phyloP scores from a whole-genome alignment of 495 filamentous ascomycete species.

The Daldinia bambusicola region DNA sequence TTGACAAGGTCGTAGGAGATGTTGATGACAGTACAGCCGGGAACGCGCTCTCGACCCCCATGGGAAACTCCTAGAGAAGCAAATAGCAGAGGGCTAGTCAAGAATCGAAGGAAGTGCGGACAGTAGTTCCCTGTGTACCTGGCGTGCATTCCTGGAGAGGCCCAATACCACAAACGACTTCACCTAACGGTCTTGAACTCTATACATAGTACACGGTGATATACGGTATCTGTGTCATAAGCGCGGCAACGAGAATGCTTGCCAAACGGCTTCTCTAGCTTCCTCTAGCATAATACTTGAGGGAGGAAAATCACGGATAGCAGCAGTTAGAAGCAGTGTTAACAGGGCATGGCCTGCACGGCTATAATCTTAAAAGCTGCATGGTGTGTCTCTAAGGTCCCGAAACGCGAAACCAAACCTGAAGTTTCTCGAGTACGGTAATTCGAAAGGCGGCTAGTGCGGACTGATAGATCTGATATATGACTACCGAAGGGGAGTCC shows the following conservation, averaged over 20 bases:
- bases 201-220: constrained; percentile 9
- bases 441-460: constrained; percentile 20
- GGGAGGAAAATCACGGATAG: constrained; percentile 26
- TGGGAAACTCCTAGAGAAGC: constrained; percentile 7
- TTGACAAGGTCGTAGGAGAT: constrained; percentile 7
- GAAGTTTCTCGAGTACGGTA: constrained; percentile 17
- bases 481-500: constrained; percentile 11
- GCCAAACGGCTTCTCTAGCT: not conserved
- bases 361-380: constrained; percentile 12
- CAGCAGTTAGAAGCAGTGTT: constrained; percentile 29
- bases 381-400: constrained; percentile 2
- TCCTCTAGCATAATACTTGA: not conserved
- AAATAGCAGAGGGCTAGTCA: not conserved
- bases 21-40: constrained; percentile 11
- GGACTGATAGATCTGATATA: constrained; percentile 10
- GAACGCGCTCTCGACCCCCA: not conserved
- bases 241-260: constrained; percentile 3
- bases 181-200: constrained; percentile 1
- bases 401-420: not conserved
- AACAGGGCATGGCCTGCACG: constrained; percentile 24
- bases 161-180: not conserved
- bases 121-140: constrained; percentile 13
- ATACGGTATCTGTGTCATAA: constrained; percentile 11
- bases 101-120: not conserved
- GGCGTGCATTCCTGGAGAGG: constrained; percentile 3